Conservation (phyloP, 768 basidiomycete genomes). For the Lepiota subincarnata region DNA sequence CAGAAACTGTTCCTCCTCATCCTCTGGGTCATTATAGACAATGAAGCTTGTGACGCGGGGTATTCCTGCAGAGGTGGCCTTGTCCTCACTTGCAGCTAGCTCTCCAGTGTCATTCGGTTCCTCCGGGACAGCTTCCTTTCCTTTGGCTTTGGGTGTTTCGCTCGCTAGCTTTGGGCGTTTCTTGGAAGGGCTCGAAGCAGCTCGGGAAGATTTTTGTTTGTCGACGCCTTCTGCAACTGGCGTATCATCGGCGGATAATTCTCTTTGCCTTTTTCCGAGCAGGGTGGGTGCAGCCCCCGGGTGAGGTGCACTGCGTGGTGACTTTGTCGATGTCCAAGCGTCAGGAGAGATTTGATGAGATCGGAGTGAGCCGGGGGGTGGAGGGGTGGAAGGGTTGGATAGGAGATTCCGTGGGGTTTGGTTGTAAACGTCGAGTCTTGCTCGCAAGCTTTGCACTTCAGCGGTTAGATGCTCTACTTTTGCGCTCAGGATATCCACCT, state of each 20-base stretch:
- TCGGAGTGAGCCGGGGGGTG: background rate
- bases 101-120: conserved; percentile 18
- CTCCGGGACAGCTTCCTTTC: conserved; percentile 2
- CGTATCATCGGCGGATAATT: conserved; percentile 40
- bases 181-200: conserved; percentile 40
- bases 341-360: conserved; percentile 7
- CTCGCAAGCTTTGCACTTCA: too few species aligned
- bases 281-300: conserved; percentile 41
- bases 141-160: background rate
- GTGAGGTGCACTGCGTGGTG: conserved; percentile 20
- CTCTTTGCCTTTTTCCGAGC: conserved; percentile 67
- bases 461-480: too few species aligned
- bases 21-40: conserved; percentile 43
- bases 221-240: conserved; percentile 40
- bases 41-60: conserved; percentile 40
- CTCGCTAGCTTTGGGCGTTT: conserved; percentile 45
- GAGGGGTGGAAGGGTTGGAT: conserved; percentile 15
- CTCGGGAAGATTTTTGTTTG: conserved; percentile 31
- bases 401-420: background rate
- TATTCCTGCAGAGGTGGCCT: conserved; percentile 1
- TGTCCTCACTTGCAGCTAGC: background rate
- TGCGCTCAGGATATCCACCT: background rate
- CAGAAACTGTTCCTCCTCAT: conserved; percentile 22
- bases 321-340: conserved; percentile 1
- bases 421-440: background rate